Percentiles rank a stretch among this genome's conserved stretches.
Conservation (phyloP, 306 rosid species). For the Cucumis cinereus region DNA sequence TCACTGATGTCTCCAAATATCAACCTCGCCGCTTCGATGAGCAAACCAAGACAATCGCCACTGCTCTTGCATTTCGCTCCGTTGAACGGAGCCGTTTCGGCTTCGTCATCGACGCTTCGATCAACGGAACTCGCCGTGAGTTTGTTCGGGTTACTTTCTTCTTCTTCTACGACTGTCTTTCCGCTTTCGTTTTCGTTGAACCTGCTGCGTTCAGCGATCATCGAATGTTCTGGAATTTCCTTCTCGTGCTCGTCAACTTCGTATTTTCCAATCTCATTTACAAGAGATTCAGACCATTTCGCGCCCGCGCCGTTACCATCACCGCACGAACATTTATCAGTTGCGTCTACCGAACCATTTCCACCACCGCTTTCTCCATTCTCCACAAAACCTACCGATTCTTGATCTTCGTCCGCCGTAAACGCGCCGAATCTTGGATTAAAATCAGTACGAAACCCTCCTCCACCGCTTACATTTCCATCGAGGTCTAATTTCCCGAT, state of each 20-base stretch:
- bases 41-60: constrained; percentile 23
- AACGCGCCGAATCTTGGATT: constrained; percentile 16
- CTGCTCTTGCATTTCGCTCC: neutral
- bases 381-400: constrained; percentile 4
- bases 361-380: neutral
- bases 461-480: neutral
- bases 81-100: constrained; percentile 13
- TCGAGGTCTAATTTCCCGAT: neutral
- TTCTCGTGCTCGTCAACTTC: neutral
- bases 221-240: constrained; percentile 7
- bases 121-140: neutral
- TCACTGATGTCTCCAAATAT: constrained; percentile 13
- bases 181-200: neutral
- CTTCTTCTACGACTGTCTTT: constrained; percentile 6
- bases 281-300: constrained; percentile 1
- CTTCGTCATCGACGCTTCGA: neutral
- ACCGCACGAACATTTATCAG: neutral
- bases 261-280: neutral
- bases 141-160: neutral
- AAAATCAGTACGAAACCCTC: constrained; percentile 18
- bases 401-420: constrained; percentile 2
- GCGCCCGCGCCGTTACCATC: neutral
- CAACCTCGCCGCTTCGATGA: constrained; percentile 36
- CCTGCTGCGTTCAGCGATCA: constrained; percentile 2
- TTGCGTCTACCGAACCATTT: neutral